Percentiles rank a stretch among this genome's conserved stretches.
phyloP scores from a whole-genome alignment of 2,329 filamentous ascomycete genomes.

The Colletotrichum cordylinicola region DNA sequence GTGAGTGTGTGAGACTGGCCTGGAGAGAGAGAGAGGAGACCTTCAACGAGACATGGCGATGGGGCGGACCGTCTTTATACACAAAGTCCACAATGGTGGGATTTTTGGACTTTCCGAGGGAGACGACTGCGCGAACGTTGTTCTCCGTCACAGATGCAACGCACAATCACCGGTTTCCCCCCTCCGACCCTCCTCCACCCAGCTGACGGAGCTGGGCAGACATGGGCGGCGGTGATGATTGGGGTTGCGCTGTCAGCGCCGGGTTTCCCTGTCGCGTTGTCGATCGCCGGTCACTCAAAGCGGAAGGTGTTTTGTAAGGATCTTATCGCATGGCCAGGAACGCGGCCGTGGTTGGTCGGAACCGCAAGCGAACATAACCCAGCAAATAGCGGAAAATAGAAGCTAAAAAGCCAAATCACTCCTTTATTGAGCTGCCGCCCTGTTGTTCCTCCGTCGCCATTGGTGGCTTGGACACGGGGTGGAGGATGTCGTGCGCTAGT shows the following conservation, averaged over 20 bases:
- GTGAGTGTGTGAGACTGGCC: neutral
- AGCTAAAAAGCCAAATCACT: neutral
- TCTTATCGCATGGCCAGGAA: constrained; percentile 23
- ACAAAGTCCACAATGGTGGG: neutral
- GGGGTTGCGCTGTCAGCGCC: neutral
- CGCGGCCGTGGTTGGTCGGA: constrained; percentile 15
- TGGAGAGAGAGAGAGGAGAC: neutral
- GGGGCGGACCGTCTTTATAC: constrained; percentile 1
- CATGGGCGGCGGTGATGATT: neutral
- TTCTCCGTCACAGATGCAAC: neutral
- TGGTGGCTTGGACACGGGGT: neutral
- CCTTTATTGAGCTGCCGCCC: neutral
- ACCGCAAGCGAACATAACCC: neutral
- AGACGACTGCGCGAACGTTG: neutral
- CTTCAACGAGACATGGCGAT: neutral
- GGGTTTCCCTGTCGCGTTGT: neutral
- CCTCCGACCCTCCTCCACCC: neutral
- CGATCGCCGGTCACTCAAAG: constrained; percentile 7
- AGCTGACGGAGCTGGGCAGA: neutral
- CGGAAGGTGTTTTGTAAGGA: constrained; percentile 12
- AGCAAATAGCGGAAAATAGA: neutral
- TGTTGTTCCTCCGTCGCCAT: neutral
- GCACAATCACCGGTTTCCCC: neutral
- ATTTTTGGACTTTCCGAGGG: neutral
- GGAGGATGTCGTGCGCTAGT: constrained; percentile 12